Evolutionary conservation across 306 rosid species (phyloP).

Genomic region (Rubus idaeus): DNA sequence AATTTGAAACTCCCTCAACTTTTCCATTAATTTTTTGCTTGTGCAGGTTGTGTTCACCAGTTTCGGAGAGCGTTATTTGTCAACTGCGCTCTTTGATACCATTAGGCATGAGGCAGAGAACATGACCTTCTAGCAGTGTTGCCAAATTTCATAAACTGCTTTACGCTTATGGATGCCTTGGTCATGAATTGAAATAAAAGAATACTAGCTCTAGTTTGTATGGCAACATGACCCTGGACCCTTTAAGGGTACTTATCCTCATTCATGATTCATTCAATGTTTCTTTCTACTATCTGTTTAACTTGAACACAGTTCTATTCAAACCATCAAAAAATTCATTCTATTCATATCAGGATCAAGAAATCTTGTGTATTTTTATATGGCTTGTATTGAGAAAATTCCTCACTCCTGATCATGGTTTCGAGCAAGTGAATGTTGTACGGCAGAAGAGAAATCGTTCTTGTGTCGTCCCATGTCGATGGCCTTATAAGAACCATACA

Average conservation of each 20-base stretch:
- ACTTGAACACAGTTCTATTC: not conserved
- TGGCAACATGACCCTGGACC: too few relatives aligned
- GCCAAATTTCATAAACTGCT: too few relatives aligned
- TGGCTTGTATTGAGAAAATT: not conserved
- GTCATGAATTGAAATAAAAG: too few relatives aligned
- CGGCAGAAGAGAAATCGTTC: too few relatives aligned
- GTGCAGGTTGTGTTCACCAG: slow-evolving; percentile 66
- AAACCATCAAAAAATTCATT: not conserved
- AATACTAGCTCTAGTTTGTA: too few relatives aligned
- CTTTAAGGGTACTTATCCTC: too few relatives aligned
- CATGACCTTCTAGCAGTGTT: slow-evolving; percentile 30
- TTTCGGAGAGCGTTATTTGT: slow-evolving; percentile 68
- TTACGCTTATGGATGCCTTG: too few relatives aligned
- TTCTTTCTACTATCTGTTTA: not conserved
- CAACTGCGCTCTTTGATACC: slow-evolving; percentile 55
- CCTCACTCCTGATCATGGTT: too few relatives aligned
- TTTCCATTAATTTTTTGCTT: not conserved
- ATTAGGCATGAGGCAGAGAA: slow-evolving; percentile 56
- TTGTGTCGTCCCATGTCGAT: too few relatives aligned
- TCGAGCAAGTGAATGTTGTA: too few relatives aligned
- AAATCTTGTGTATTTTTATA: not conserved
- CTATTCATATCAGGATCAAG: not conserved
- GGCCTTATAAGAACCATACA: too few relatives aligned
- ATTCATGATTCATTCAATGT: too few relatives aligned
- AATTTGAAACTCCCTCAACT: not conserved